These are phyloP conservation scores for Kalaharituber pfeilii DNA, from an alignment of 2,329 filamentous ascomycete genomes.

Conservation along the genomic window DNA sequence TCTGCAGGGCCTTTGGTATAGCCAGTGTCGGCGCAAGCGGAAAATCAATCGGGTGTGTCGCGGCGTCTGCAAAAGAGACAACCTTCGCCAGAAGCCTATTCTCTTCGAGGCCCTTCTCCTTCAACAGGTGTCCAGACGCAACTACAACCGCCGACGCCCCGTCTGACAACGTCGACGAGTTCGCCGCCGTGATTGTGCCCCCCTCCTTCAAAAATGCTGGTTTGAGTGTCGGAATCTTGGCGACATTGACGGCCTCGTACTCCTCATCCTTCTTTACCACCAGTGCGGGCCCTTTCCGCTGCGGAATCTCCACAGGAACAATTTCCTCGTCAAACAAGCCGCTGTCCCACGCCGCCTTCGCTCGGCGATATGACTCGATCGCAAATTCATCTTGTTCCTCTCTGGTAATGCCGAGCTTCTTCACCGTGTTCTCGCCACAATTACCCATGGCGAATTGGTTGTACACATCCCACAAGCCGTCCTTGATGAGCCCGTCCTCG, in stretches of 20 bases:
- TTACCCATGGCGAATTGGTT: conserved; percentile 87
- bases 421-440: conserved; percentile 86
- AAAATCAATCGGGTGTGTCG: conserved; percentile 83
- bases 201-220: conserved; percentile 76
- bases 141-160: conserved; percentile 81
- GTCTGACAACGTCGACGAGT: conserved; percentile 86
- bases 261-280: conserved; percentile 74
- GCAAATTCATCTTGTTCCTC: conserved; percentile 85
- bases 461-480: conserved; percentile 91
- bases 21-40: conserved; percentile 82
- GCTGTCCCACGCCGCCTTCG: conserved; percentile 73
- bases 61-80: conserved; percentile 59
- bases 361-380: conserved; percentile 72
- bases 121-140: conserved; percentile 61
- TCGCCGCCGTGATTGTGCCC: conserved; percentile 85
- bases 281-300: conserved; percentile 58
- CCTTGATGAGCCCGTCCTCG: conserved; percentile 84
- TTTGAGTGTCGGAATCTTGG: conserved; percentile 73
- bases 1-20: conserved; percentile 71
- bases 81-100: conserved; percentile 55
- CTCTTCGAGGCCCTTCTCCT: conserved; percentile 55
- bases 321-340: conserved; percentile 80
- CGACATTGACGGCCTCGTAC: conserved; percentile 67
- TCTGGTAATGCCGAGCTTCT: conserved; percentile 62
- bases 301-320: conserved; percentile 66